These are phyloP conservation scores for Marasmius fiardii DNA, from an alignment of 1,284 basidiomycete species.

Conservation along the genomic window DNA sequence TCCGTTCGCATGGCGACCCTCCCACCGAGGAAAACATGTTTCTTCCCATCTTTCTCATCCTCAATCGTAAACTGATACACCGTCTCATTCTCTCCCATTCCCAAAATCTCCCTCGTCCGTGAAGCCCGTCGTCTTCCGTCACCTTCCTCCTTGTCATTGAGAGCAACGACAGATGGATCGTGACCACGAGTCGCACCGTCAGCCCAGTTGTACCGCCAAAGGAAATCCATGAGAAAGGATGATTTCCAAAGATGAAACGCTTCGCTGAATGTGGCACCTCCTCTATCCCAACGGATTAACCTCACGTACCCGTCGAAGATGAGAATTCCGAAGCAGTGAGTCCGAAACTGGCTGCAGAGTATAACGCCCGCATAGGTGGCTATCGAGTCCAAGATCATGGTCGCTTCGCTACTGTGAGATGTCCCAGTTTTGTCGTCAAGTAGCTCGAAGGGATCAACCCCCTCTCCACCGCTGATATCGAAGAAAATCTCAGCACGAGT, in stretches of 20 bases:
- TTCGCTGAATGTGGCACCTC: neutral
- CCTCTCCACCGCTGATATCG: too few species aligned
- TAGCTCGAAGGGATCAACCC: too few species aligned
- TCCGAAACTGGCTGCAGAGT: slow-evolving; percentile 1
- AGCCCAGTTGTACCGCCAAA: slow-evolving; percentile 2
- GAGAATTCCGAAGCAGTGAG: neutral
- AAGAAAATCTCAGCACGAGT: too few species aligned
- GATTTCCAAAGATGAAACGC: neutral
- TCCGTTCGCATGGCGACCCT: neutral
- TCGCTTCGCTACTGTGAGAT: neutral
- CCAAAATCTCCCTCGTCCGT: neutral
- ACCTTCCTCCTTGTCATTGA: neutral
- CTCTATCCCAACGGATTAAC: neutral
- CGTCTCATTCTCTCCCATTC: neutral
- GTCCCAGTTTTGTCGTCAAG: too few species aligned
- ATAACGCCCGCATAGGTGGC: neutral
- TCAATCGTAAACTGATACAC: neutral
- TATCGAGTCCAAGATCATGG: neutral
- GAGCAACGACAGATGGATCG: neutral
- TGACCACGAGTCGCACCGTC: neutral
- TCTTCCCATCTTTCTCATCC: neutral
- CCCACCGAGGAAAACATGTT: neutral
- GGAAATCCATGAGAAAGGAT: neutral
- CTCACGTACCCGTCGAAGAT: neutral
- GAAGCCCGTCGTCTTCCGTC: neutral